phyloP scores from a whole-genome alignment of 176 grass and related monocot genomes.

The Triticum aestivum region DNA sequence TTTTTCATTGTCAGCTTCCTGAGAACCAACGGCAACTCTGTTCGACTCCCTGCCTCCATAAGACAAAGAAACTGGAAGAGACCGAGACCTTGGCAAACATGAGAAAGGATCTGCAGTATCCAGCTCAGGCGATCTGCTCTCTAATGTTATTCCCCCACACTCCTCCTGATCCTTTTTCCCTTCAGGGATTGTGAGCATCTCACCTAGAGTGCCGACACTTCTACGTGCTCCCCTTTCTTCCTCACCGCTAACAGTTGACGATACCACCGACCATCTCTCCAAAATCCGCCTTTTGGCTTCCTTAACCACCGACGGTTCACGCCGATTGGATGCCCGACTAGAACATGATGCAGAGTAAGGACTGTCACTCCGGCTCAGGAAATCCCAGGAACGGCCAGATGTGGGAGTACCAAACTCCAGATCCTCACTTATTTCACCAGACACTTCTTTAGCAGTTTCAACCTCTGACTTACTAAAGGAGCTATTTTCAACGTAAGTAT shows the following conservation, averaged over 20 bases:
- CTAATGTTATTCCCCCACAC: constrained; percentile 19
- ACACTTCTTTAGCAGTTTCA: constrained; percentile 64
- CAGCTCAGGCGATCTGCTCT: constrained; percentile 19
- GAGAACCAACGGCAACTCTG: constrained; percentile 24
- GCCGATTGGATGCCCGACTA: constrained; percentile 46
- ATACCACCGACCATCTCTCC: constrained; percentile 80
- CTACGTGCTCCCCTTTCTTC: constrained; percentile 54
- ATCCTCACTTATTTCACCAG: constrained; percentile 58
- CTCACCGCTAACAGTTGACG: constrained; percentile 43
- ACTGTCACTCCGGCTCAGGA: constrained; percentile 59
- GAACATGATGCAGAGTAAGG: constrained; percentile 71
- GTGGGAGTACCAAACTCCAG: constrained; percentile 67
- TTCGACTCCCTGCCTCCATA: constrained; percentile 34
- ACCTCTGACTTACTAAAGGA: constrained; percentile 67
- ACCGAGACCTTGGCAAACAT: constrained; percentile 69
- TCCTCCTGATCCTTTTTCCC: constrained; percentile 51
- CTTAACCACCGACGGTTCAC: constrained; percentile 64
- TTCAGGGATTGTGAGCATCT: constrained; percentile 82
- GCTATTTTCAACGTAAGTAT: constrained; percentile 45
- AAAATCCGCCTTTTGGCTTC: constrained; percentile 86
- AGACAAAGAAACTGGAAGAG: constrained; percentile 62
- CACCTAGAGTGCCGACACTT: constrained; percentile 70
- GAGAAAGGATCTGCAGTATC: constrained; percentile 37
- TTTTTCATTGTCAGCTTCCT: constrained; percentile 51
- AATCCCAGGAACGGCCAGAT: constrained; percentile 79